phyloP scores from a whole-genome alignment of 192 early-diverging fungal species.

The Entrophospora sp. region DNA sequence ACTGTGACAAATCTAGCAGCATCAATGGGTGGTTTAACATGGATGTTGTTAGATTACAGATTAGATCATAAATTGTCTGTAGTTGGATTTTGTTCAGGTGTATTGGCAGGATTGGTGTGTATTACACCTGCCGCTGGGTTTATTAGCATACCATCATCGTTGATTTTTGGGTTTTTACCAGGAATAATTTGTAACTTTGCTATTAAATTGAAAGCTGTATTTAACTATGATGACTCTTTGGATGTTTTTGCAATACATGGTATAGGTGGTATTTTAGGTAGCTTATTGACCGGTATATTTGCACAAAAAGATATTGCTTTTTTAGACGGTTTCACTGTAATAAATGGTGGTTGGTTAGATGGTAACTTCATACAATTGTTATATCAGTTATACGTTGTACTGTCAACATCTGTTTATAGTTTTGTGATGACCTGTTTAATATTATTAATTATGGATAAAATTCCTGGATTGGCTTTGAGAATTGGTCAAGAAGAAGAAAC shows the following conservation, averaged over 20 bases:
- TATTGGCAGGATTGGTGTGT: slow-evolving; percentile 82
- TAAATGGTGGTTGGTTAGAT: slow-evolving; percentile 31
- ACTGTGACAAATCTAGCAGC: slow-evolving; percentile 82
- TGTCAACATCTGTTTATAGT: slow-evolving; percentile 61
- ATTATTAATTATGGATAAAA: slow-evolving; percentile 63
- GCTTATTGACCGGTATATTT: slow-evolving; percentile 87
- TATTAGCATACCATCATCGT: slow-evolving; percentile 70
- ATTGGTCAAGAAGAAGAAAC: slow-evolving; percentile 57
- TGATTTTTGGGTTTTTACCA: slow-evolving; percentile 72
- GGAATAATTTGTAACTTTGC: slow-evolving; percentile 73
- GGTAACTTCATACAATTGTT: slow-evolving; percentile 67
- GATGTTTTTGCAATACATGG: slow-evolving; percentile 90
- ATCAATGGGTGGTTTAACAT: slow-evolving; percentile 69
- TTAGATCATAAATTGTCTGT: slow-evolving; percentile 76
- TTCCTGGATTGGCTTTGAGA: slow-evolving; percentile 74
- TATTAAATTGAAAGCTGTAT: slow-evolving; percentile 69
- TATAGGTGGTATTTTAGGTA: slow-evolving; percentile 75
- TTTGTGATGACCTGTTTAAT: slow-evolving; percentile 71
- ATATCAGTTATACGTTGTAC: slow-evolving; percentile 70
- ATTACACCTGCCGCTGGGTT: slow-evolving; percentile 90
- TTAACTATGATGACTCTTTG: slow-evolving; percentile 87
- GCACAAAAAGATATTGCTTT: slow-evolving; percentile 66
- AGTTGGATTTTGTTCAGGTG: slow-evolving; percentile 91
- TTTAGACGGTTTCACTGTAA: slow-evolving; percentile 55
- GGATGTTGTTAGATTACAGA: slow-evolving; percentile 76